A percentile compares a stretch with the other conserved stretches of the same genome.
Conservation (phyloP, 805 yeast genomes). For the Kluyveromyces lactis region DNA sequence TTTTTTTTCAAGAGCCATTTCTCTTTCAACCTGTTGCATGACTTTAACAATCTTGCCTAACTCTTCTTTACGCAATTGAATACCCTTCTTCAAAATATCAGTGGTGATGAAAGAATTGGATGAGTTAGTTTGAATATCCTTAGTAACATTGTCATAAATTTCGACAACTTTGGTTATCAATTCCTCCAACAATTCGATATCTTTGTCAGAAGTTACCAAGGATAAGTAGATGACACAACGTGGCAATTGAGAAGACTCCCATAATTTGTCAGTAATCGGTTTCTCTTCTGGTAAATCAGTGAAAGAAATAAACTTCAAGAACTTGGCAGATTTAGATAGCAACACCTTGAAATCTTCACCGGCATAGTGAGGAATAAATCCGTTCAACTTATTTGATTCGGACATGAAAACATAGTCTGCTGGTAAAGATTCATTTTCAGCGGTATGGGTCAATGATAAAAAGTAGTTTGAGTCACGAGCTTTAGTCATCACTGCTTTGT, state of each 20-base stretch:
- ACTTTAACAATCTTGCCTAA: slow-evolving; percentile 57
- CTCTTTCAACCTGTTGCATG: slow-evolving; percentile 58
- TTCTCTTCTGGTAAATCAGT: slow-evolving; percentile 77
- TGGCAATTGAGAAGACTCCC: slow-evolving; percentile 40
- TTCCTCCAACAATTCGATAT: slow-evolving; percentile 40
- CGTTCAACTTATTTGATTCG: slow-evolving; percentile 78
- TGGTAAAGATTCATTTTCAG: slow-evolving; percentile 66
- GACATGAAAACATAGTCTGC: slow-evolving; percentile 76
- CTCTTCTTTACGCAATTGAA: slow-evolving; percentile 71
- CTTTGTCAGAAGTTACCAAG: slow-evolving; percentile 41
- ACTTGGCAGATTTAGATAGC: slow-evolving; percentile 33
- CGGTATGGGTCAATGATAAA: slow-evolving; percentile 74
- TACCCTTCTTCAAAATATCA: slow-evolving; percentile 70
- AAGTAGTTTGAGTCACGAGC: slow-evolving; percentile 71
- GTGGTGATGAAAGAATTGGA: slow-evolving; percentile 50
- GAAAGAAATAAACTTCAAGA: slow-evolving; percentile 62
- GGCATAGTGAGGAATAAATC: slow-evolving; percentile 42
- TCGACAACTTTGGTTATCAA: slow-evolving; percentile 49
- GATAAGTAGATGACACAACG: slow-evolving; percentile 47
- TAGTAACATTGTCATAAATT: slow-evolving; percentile 50
- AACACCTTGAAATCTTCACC: slow-evolving; percentile 36
- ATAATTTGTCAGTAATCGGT: slow-evolving; percentile 54
- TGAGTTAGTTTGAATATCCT: slow-evolving; percentile 29
- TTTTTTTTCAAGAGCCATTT: slow-evolving; percentile 60
- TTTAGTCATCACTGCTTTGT: slow-evolving; percentile 74